These are phyloP conservation scores for Colletotrichum sojae DNA, from an alignment of 2,329 filamentous ascomycete species.

Conservation along the genomic window DNA sequence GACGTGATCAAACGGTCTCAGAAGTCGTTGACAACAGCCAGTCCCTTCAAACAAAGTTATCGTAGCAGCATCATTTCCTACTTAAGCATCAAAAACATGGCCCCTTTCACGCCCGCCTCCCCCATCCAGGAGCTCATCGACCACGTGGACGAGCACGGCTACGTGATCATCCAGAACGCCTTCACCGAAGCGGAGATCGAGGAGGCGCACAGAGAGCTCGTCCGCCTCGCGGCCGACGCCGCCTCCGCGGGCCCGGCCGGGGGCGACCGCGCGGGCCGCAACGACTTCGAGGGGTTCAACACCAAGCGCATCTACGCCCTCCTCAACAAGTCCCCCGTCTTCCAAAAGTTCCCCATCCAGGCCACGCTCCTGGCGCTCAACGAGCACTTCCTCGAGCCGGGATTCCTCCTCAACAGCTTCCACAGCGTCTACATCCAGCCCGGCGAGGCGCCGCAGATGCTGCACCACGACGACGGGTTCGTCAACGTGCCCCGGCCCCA, in stretches of 20 bases:
- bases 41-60: too few species aligned
- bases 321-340: constrained; percentile 54
- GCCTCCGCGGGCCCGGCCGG: constrained; percentile 46
- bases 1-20: too few species aligned
- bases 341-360: constrained; percentile 54
- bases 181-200: constrained; percentile 49
- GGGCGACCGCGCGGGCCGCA: constrained; percentile 47
- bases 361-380: constrained; percentile 54
- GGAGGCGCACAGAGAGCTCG: constrained; percentile 42
- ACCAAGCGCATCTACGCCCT: constrained; percentile 56
- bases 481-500: constrained; percentile 52
- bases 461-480: constrained; percentile 52
- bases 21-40: too few species aligned
- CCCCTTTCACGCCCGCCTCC: too few species aligned
- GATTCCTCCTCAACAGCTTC: constrained; percentile 52
- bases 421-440: constrained; percentile 57
- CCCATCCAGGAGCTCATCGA: constrained; percentile 33
- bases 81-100: too few species aligned
- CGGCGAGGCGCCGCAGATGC: constrained; percentile 52
- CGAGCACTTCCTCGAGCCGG: constrained; percentile 55
- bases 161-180: constrained; percentile 52
- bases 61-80: too few species aligned
- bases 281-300: constrained; percentile 54
- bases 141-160: constrained; percentile 48
- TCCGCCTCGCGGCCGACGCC: constrained; percentile 43